Evolutionary conservation across 2,329 filamentous ascomycete genomes (phyloP).

Genomic region (Neofusicoccum umdonicola): DNA sequence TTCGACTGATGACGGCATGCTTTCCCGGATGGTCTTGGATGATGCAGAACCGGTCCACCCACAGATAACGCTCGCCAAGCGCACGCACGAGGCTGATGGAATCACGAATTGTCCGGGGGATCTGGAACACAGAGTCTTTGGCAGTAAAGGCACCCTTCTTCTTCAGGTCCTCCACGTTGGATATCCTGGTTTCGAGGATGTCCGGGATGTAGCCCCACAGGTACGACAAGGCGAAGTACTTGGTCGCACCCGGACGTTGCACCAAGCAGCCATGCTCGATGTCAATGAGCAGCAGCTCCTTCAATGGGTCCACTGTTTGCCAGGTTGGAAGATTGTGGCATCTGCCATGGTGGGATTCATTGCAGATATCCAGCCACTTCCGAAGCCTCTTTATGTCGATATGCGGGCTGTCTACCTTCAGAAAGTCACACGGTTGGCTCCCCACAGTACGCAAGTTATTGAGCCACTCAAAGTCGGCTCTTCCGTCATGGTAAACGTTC

Average conservation of each 20-base stretch:
- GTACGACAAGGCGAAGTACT: neutral
- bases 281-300: neutral
- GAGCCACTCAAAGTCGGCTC: too few species aligned
- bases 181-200: neutral
- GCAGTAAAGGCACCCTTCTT: neutral
- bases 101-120: neutral
- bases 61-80: conserved; percentile 2
- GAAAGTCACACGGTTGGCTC: too few species aligned
- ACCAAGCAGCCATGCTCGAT: neutral
- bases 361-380: too few species aligned
- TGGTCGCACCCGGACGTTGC: neutral
- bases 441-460: too few species aligned
- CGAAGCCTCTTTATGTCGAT: too few species aligned
- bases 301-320: too few species aligned
- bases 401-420: too few species aligned
- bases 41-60: conserved; percentile 18
- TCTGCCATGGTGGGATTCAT: too few species aligned
- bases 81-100: neutral
- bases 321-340: too few species aligned
- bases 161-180: neutral
- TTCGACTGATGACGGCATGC: neutral
- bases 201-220: neutral
- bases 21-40: conserved; percentile 8
- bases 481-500: too few species aligned
- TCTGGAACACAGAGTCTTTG: neutral